Percentiles rank a stretch among this genome's conserved stretches.
These are phyloP conservation scores for Echites panduratus DNA, from an alignment of 257 asterid species.

Conservation along the genomic window DNA sequence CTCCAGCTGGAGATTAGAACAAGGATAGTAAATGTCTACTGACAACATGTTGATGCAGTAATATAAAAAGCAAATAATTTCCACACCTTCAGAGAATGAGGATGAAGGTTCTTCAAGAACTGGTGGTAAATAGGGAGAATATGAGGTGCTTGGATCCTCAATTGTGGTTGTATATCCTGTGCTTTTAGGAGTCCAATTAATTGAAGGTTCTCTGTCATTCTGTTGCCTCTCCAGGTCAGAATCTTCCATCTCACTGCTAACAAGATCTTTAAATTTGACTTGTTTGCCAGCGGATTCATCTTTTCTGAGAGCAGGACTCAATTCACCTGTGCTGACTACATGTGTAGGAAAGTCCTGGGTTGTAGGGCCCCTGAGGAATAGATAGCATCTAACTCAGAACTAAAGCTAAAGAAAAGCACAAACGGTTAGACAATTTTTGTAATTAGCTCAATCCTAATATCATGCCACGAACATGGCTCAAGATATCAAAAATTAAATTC, in stretches of 20 bases:
- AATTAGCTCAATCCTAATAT: background rate
- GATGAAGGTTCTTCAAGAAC: constrained; percentile 95
- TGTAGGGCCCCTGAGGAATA: constrained; percentile 44
- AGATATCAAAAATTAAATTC: background rate
- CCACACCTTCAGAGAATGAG: constrained; percentile 83
- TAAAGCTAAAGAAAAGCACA: constrained; percentile 14
- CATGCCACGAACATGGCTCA: background rate
- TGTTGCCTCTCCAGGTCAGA: constrained; percentile 51
- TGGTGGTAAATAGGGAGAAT: constrained; percentile 77
- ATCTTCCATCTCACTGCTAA: constrained; percentile 65
- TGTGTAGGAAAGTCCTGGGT: constrained; percentile 44
- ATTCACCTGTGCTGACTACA: constrained; percentile 36
- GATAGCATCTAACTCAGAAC: constrained; percentile 11
- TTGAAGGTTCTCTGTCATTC: constrained; percentile 53
- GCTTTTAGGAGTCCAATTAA: constrained; percentile 49
- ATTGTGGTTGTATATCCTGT: constrained; percentile 37
- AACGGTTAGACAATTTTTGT: background rate
- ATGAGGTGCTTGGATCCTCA: constrained; percentile 84
- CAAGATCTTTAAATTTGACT: constrained; percentile 81
- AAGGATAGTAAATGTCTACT: constrained; percentile 16
- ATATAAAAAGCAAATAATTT: constrained; percentile 14
- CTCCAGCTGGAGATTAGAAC: constrained; percentile 53
- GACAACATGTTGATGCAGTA: constrained; percentile 17
- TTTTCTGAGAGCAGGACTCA: constrained; percentile 31
- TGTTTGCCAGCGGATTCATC: constrained; percentile 63